A percentile compares a stretch with the other conserved stretches of the same genome.
Conservation (phyloP, 306 rosid species). For the Rosa multiflora region DNA sequence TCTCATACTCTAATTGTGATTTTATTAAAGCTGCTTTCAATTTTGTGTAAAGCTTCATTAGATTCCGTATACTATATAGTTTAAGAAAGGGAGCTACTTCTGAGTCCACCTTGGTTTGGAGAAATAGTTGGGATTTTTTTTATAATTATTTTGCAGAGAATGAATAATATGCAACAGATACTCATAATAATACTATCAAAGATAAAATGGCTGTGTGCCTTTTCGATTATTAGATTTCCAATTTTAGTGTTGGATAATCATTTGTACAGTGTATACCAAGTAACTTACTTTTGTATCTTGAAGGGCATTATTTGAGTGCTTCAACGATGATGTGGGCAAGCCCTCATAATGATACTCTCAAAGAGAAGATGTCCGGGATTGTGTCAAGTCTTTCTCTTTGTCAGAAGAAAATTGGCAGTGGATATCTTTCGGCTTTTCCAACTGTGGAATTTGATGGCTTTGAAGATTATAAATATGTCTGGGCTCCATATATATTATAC, state of each 20-base stretch:
- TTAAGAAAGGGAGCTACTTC: no score
- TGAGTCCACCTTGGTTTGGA: no score
- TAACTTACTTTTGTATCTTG: slow-evolving; percentile 7
- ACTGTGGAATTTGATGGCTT: slow-evolving; percentile 61
- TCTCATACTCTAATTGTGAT: no score
- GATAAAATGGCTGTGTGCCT: not conserved
- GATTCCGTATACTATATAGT: no score
- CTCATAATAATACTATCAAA: not conserved
- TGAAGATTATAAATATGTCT: slow-evolving; percentile 53
- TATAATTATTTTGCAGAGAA: no score
- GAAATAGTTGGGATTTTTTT: no score
- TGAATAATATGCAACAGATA: no score
- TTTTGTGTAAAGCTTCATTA: no score
- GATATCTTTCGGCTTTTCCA: slow-evolving; percentile 95
- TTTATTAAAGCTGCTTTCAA: no score
- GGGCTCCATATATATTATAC: slow-evolving; percentile 93
- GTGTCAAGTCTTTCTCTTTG: slow-evolving; percentile 57
- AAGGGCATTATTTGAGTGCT: slow-evolving; percentile 96
- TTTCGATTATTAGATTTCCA: not conserved
- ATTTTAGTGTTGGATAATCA: not conserved
- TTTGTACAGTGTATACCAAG: slow-evolving; percentile 1
- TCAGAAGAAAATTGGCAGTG: slow-evolving; percentile 69
- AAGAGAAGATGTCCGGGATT: slow-evolving; percentile 56
- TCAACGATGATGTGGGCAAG: slow-evolving; percentile 88
- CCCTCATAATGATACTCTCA: slow-evolving; percentile 53